Conservation (phyloP, 768 basidiomycete species). For the Rhodotorula diobovata region DNA sequence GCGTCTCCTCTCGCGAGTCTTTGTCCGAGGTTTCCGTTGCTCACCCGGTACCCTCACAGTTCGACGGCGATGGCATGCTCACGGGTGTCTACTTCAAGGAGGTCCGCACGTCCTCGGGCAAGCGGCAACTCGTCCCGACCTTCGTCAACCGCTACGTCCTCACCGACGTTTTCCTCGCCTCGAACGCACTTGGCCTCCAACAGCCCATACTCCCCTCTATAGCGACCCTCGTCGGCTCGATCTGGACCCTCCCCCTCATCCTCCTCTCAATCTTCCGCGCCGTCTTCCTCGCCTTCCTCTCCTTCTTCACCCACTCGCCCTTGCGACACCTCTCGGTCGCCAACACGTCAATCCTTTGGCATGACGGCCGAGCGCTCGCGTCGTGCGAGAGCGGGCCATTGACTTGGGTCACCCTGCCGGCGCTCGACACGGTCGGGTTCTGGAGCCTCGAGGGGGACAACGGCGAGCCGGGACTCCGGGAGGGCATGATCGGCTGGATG, state of each 20-base stretch:
- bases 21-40: too few species aligned
- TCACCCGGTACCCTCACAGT: conserved; percentile 38
- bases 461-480: conserved; percentile 30
- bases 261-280: conserved; percentile 43
- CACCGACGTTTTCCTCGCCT: conserved; percentile 44
- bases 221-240: conserved; percentile 48
- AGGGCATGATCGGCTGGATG: conserved; percentile 37
- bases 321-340: conserved; percentile 45
- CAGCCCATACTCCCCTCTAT: conserved; percentile 43
- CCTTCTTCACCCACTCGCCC: conserved; percentile 30
- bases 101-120: neutral
- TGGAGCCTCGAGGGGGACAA: conserved; percentile 37
- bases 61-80: conserved; percentile 52
- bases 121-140: conserved; percentile 18
- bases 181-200: conserved; percentile 44
- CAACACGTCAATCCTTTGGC: conserved; percentile 49
- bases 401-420: conserved; percentile 48
- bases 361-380: conserved; percentile 47
- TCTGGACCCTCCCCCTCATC: conserved; percentile 46
- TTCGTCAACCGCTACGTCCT: conserved; percentile 47
- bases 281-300: conserved; percentile 43
- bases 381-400: conserved; percentile 50
- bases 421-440: conserved; percentile 49
- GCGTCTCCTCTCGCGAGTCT: conserved; percentile 10
- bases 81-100: conserved; percentile 47